A percentile compares a stretch with the other conserved stretches of the same genome.
These are phyloP conservation scores for Parasitella parasitica DNA, from an alignment of 371 early-diverging fungal genomes.

Conservation along the genomic window DNA sequence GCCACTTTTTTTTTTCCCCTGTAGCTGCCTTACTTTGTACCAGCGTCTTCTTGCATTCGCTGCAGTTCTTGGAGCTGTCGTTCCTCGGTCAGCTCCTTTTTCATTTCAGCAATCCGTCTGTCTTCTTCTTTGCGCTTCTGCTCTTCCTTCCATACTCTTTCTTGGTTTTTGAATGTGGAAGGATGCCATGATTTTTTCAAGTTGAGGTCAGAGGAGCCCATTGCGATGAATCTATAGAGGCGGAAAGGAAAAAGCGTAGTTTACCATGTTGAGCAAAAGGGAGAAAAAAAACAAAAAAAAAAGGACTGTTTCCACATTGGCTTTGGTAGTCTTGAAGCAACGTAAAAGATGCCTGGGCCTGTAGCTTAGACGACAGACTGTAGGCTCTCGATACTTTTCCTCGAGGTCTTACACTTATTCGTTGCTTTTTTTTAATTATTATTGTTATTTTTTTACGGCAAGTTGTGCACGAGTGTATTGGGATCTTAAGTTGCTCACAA, in stretches of 20 bases:
- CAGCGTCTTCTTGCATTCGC: conserved; percentile 77
- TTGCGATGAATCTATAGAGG: conserved; percentile 36
- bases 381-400: no score
- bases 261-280: neutral
- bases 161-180: conserved; percentile 85
- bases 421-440: no score
- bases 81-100: conserved; percentile 91
- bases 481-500: no score
- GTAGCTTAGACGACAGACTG: no score
- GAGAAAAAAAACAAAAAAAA: neutral
- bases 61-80: conserved; percentile 84
- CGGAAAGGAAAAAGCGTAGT: neutral
- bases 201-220: conserved; percentile 73
- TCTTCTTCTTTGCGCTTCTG: conserved; percentile 82
- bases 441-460: no score
- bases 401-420: no score
- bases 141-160: conserved; percentile 91
- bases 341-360: no score
- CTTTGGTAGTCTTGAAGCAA: no score
- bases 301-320: conserved; percentile 1
- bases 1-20: neutral
- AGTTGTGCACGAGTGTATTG: no score
- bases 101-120: conserved; percentile 83
- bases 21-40: conserved; percentile 57
- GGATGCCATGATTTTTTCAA: conserved; percentile 99